Evolutionary conservation across 768 basidiomycete genomes (phyloP).

Genomic region (Hemileccinum rubropunctum): DNA sequence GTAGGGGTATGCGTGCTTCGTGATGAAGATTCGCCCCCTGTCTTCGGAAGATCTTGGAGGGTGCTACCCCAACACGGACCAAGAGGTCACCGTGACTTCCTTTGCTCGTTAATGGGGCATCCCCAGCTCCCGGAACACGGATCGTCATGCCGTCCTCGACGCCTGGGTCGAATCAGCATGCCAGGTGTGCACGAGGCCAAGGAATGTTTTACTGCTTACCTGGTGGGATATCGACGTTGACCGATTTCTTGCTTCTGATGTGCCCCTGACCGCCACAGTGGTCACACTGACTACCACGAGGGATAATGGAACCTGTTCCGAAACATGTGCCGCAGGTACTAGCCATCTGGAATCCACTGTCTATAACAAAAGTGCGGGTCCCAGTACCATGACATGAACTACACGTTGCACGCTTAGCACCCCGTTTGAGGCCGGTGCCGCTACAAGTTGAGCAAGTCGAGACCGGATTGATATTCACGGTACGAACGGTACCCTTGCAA

Average conservation of each 20-base stretch:
- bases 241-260: conserved; percentile 72
- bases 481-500: conserved; percentile 83
- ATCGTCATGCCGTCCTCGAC: conserved; percentile 95
- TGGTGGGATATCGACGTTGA: conserved; percentile 81
- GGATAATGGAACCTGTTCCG: conserved; percentile 78
- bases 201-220: conserved; percentile 48
- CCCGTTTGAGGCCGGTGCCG: conserved; percentile 83
- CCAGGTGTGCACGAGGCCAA: neutral
- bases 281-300: conserved; percentile 73
- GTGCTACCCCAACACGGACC: conserved; percentile 78
- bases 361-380: conserved; percentile 83
- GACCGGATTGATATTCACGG: conserved; percentile 75
- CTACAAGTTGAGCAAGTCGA: conserved; percentile 82
- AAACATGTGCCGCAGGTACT: conserved; percentile 82
- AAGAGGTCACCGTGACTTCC: conserved; percentile 83
- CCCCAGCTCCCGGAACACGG: conserved; percentile 76
- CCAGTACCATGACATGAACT: conserved; percentile 82
- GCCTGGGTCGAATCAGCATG: conserved; percentile 43
- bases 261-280: conserved; percentile 86
- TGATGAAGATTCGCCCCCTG: conserved; percentile 93
- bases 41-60: conserved; percentile 82
- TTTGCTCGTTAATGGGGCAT: conserved; percentile 77
- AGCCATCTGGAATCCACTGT: conserved; percentile 96
- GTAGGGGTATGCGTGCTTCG: conserved; percentile 84
- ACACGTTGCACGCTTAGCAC: conserved; percentile 81